Base-by-base conservation (phyloP, 2,329 filamentous ascomycete genomes). In the Parascedosporium putredinis region DNA sequence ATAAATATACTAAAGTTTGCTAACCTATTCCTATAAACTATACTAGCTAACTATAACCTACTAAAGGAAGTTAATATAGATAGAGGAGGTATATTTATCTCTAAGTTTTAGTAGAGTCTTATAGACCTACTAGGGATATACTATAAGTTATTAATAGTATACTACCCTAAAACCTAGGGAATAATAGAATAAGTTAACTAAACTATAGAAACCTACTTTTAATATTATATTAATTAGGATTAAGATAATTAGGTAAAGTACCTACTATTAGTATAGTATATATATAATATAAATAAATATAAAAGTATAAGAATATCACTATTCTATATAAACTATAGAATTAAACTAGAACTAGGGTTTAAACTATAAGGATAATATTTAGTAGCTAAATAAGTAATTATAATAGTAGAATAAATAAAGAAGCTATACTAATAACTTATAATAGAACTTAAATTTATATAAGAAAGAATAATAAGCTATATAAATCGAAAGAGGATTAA, bases 361-460 rank as follows among this genome's bases (percentile, higher is more conserved):
- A 33, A 4, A 33, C 29, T 33, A 33, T 33, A 33, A 33, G 4
- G n/a, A 33, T 33, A 33, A 33, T 9, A 33, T n/a, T 33, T 10
- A 33, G n/a, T n/a, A 33, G n/a, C 2, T 33, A 33, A 33, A 33
- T 3, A 33, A 33, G n/a, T 34, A 33, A 49, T 23, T 42, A 20
- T 23, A 22, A 49, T 49, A 25, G 43, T 20, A 40, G 16, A 31
- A 48, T 20, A 27, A 23, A 34, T 48, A 43, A 24, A 18, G 3
- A 25, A 45, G 24, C 6, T 23, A 33, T 3, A 49, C 25, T 27
- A 33, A 14, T 45, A 42, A 20, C 27, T 24, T 43, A 44, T 36
- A 27, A 29, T 23, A 47, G 40, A 43, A 43, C 22, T 29, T 38
- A 33, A 49, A 38, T 24, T 8, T 22, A 29, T 42, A 42, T 36